Evolutionary conservation across 129 eudicot species (phyloP), one percentile per base, ranked within the genome.

Genomic region (Helianthus annuus): DNA sequence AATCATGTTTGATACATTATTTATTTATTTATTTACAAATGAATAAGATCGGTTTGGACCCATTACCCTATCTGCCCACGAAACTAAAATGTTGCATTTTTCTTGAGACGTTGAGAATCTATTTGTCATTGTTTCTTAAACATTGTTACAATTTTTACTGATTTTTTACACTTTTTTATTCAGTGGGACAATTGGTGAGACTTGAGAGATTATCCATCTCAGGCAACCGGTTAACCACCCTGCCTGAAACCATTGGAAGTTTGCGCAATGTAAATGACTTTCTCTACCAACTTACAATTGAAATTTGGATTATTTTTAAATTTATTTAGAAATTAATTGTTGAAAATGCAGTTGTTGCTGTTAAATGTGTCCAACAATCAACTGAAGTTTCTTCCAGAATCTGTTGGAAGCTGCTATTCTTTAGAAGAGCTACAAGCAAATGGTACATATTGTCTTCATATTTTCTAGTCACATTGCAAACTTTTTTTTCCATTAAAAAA

Each of bases 181-280:
- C 78, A 94, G 98, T 94, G 83, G 98, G 98, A 76, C 98, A 94
- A 79, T 73, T 94, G 85, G 92, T 94, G 84, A 91, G 84, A 85
- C 90, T 94, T 77, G 97, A 94, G 81, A 87, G 81, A 64, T 72
- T 94, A 80, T 90, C 97, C 42, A 84, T 90, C 69, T 87, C 97
- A 17, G 91, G 88, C 62, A 94, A 94, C 75, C 46, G 77, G 83
- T 79, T 94, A 73, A 79, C 78, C 6, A 49, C 75, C 69, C 74
- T 94, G 82, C 98, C 98, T 32, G 98, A 94, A 55, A 94, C 98
- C 24, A 84, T 94, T 13, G 98, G 98, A 73, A 94, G 96, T 83
- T 85, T 94, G 81, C 92, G 98, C 48, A 87, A 86, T 79, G 98
- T 94, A 77, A 90, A 89, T 84, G 83, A 17, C 49, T 61, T 32